These are phyloP conservation scores for Ganoderma multipileum DNA, from an alignment of 1,284 basidiomycete genomes.

Conservation along the genomic window DNA sequence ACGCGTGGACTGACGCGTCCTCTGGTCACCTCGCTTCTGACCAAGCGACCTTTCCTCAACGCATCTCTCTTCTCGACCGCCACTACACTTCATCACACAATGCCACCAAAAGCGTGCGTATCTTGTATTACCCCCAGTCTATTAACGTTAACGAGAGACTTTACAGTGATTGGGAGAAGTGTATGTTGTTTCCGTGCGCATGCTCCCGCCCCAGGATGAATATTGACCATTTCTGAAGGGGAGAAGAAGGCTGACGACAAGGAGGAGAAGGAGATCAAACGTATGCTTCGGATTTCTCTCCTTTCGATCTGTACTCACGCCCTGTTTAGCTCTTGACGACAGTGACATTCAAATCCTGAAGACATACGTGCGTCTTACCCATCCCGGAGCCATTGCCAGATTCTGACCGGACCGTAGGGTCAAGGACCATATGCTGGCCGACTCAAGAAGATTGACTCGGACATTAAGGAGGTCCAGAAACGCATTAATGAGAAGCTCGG, in stretches of 20 bases:
- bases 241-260: conserved; percentile 85
- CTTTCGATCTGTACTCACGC: conserved; percentile 22
- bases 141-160: conserved; percentile 11
- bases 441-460: conserved; percentile 90
- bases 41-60: conserved; percentile 19
- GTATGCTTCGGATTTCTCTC: conserved; percentile 48
- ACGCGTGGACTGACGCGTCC: conserved; percentile 45
- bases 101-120: conserved; percentile 86
- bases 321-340: conserved; percentile 84
- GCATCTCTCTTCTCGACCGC: conserved; percentile 17
- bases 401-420: conserved; percentile 62
- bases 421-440: conserved; percentile 96
- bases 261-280: conserved; percentile 92
- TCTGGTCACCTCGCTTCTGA: conserved; percentile 25
- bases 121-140: background rate
- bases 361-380: conserved; percentile 77
- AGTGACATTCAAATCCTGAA: conserved; percentile 99
- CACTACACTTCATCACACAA: conserved; percentile 41
- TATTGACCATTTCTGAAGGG: conserved; percentile 50
- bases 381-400: background rate
- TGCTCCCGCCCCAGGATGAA: background rate
- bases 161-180: conserved; percentile 95
- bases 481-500: conserved; percentile 97
- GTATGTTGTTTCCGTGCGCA: conserved; percentile 53
- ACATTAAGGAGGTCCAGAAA: conserved; percentile 97